Percentiles rank a stretch among this genome's conserved stretches.
phyloP scores from a whole-genome alignment of 2,329 filamentous ascomycete species.

The Aureobasidium sp. region DNA sequence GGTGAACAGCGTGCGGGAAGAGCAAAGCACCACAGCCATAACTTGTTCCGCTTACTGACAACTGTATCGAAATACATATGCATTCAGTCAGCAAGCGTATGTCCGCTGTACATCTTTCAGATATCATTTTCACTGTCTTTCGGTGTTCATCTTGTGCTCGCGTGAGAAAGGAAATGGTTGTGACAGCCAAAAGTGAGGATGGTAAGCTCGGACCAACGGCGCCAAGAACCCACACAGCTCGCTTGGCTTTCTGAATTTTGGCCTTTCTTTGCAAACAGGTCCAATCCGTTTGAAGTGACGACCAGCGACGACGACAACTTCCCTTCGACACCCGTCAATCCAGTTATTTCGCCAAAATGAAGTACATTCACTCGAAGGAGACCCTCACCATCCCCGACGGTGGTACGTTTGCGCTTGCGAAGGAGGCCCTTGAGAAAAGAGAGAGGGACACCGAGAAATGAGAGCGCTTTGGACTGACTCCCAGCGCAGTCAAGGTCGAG shows the following conservation, averaged over 20 bases:
- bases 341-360: constrained; percentile 64
- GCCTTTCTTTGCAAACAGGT: background rate
- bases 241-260: background rate
- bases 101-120: background rate
- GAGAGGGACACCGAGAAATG: background rate
- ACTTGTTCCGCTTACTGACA: background rate
- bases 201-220: background rate
- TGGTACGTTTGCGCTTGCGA: constrained; percentile 53
- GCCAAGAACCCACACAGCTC: background rate
- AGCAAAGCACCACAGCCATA: background rate
- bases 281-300: background rate
- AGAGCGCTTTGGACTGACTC: constrained; percentile 16
- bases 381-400: constrained; percentile 90
- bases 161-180: background rate
- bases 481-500: constrained; percentile 74
- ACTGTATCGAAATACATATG: background rate
- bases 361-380: constrained; percentile 99
- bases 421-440: constrained; percentile 12
- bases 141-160: background rate
- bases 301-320: constrained; percentile 11
- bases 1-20: background rate
- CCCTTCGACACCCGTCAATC: constrained; percentile 12
- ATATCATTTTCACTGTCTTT: background rate
- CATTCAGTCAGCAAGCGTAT: background rate
- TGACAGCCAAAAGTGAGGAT: background rate